phyloP scores from a whole-genome alignment of 139 green algal genomes.

The Chlorella ohadii region DNA sequence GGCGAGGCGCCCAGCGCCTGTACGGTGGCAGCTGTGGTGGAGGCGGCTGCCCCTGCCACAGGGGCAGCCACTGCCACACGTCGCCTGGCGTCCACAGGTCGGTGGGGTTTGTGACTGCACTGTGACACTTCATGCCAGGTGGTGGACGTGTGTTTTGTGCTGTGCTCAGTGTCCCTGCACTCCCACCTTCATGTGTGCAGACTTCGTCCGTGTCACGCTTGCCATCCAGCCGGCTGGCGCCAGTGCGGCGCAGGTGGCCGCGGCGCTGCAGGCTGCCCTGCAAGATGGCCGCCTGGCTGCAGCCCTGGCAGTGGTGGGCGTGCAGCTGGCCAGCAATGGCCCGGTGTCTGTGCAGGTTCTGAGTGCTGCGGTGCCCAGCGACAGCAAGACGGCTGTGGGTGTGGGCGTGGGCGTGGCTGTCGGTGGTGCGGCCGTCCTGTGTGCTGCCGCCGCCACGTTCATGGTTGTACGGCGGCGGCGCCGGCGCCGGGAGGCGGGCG shows the following conservation, averaged over 20 bases:
- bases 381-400: background rate
- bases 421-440: background rate
- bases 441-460: background rate
- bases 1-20: background rate
- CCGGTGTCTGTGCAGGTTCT: background rate
- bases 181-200: background rate
- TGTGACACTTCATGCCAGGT: too few relatives aligned
- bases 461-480: background rate
- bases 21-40: background rate
- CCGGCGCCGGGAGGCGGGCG: background rate
- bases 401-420: background rate
- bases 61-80: background rate
- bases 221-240: background rate
- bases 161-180: too few relatives aligned
- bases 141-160: too few relatives aligned
- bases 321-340: background rate
- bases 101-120: background rate
- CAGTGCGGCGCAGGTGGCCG: background rate
- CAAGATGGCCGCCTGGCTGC: conserved; percentile 2
- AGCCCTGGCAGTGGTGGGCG: background rate
- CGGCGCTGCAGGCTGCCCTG: background rate
- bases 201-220: background rate
- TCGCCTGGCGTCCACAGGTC: background rate
- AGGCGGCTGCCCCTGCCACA: background rate
- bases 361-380: background rate